Evolutionary conservation across 2,329 filamentous ascomycete species (phyloP), one percentile per base, ranked within the genome.

Genomic region (Pezicula radicicola): DNA sequence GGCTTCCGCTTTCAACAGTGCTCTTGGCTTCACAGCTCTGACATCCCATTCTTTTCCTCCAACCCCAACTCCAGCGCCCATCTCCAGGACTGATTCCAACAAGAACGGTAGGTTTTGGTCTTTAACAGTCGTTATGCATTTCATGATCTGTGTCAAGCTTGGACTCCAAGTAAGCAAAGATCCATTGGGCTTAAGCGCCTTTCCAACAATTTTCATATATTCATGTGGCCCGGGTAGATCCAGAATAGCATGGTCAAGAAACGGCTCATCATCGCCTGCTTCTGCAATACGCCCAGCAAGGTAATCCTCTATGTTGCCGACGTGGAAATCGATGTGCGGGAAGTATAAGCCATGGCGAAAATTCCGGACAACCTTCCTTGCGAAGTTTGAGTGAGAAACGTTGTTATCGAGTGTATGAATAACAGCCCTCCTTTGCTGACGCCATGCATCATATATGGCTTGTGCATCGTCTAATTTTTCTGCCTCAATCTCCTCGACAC

Each of bases 71-170:
- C 74, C 77, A n/a, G 74, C 71, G 3, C 75, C 74, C 56, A 87
- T 70, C 66, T 88, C 85, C 15, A 87, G 62, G 0, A 84, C 80
- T 42, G 74, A 77, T 37, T 87, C 83, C 8, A 84, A 68, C 25
- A 76, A 67, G 19, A 79, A 49, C 15, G 81, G 81, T 49, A 89
- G 70, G 2, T 68, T 69, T 12, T 80, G 71, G 27, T 76, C 69
- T 52, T 77, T 77, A 30, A 84, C 78, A 37, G 73, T 66, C 43
- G 78, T 70, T 27, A 85, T 72, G 53, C 85, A 88, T 5, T 84
- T 78, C 39, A 78, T 83, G 50, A 93, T 87, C 67, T 93, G 89
- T 9, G 88, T 91, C 53, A 94, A 83, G 60, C 84, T 89, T 0
- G 89, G 89, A 57, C 83, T 84, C 70, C 91, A 94, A 1, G 91